A percentile compares a stretch with the other conserved stretches of the same genome.
Evolutionary conservation across 805 yeast species (phyloP).

Genomic region (Isabelozyma heimii): DNA sequence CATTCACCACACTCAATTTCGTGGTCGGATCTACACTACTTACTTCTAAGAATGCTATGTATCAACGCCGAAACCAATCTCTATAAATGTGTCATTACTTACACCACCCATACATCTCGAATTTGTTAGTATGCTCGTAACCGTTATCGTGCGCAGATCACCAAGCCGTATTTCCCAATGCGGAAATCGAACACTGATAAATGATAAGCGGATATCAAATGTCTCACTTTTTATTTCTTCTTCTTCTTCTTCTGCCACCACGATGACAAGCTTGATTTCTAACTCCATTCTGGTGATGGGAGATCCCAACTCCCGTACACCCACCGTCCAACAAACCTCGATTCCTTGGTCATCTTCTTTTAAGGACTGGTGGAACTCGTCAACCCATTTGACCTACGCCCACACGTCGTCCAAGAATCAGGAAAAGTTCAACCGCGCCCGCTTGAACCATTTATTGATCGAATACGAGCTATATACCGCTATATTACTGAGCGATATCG

Average conservation of each 20-base stretch:
- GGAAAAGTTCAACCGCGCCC: slow-evolving; percentile 13
- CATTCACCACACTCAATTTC: too few species aligned
- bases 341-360: slow-evolving; percentile 24
- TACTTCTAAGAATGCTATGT: too few species aligned
- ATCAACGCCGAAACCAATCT: too few species aligned
- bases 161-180: not conserved
- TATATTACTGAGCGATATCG: slow-evolving; percentile 27
- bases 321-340: slow-evolving; percentile 8
- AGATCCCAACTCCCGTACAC: slow-evolving; percentile 7
- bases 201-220: not conserved
- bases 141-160: not conserved
- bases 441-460: slow-evolving; percentile 20
- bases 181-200: not conserved
- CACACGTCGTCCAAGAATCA: slow-evolving; percentile 1
- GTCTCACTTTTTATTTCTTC: not conserved
- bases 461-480: slow-evolving; percentile 35
- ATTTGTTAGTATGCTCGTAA: not conserved
- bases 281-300: slow-evolving; percentile 27
- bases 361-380: slow-evolving; percentile 39
- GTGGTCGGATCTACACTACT: too few species aligned
- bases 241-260: not conserved
- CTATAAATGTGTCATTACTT: too few species aligned
- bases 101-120: too few species aligned
- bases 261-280: slow-evolving; percentile 4
- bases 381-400: slow-evolving; percentile 5